phyloP scores from a whole-genome alignment of 1,284 basidiomycete species.

The Trichosporon sp. region DNA sequence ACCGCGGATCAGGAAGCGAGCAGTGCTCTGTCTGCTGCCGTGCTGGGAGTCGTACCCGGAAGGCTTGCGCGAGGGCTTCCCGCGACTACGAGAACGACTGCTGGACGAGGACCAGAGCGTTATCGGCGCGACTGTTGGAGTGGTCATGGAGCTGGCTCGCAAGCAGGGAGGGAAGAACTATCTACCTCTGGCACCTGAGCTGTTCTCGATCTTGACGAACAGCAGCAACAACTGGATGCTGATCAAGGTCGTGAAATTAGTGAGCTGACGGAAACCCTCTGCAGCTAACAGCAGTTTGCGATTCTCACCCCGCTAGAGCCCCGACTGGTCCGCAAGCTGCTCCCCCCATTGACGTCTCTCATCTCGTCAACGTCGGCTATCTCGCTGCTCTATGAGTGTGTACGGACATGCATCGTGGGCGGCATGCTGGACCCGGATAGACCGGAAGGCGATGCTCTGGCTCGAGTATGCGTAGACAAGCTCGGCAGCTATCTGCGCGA shows the following conservation, averaged over 20 bases:
- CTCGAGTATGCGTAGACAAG: constrained; percentile 85
- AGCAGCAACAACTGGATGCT: constrained; percentile 99
- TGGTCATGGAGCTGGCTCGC: constrained; percentile 86
- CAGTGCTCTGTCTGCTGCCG: constrained; percentile 74
- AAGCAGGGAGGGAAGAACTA: constrained; percentile 67
- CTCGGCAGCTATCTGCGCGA: constrained; percentile 87
- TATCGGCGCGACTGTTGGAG: constrained; percentile 85
- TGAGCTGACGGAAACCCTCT: constrained; percentile 33
- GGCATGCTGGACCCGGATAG: constrained; percentile 81
- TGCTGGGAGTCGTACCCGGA: constrained; percentile 74
- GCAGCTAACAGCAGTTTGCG: constrained; percentile 5
- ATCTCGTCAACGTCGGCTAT: constrained; percentile 95
- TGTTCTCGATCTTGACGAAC: constrained; percentile 90
- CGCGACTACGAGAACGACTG: constrained; percentile 72
- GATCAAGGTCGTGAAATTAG: constrained; percentile 96
- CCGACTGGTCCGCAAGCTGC: constrained; percentile 85
- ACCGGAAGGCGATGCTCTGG: constrained; percentile 66
- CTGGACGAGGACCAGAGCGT: constrained; percentile 86
- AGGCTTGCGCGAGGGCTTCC: constrained; percentile 60
- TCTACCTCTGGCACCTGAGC: constrained; percentile 76
- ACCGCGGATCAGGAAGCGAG: constrained; percentile 80
- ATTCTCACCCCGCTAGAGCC: constrained; percentile 74
- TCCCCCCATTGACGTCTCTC: constrained; percentile 86
- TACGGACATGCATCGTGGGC: constrained; percentile 94
- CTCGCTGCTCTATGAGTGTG: constrained; percentile 94